These are phyloP conservation scores for Corymbia calophylla DNA, from an alignment of 441 rosid genomes.

Conservation along the genomic window DNA sequence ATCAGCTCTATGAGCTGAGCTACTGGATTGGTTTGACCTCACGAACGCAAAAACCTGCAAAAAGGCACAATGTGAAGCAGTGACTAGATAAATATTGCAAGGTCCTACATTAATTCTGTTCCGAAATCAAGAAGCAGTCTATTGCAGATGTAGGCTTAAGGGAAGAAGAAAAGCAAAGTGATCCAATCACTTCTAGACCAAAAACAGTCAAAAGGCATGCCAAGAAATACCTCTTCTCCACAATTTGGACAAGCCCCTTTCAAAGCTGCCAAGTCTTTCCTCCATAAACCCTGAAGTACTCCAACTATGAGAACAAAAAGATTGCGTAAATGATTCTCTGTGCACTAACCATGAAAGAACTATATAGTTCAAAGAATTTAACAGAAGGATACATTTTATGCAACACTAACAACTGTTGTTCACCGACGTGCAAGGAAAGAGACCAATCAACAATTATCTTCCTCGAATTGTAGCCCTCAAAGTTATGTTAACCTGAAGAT, in stretches of 20 bases:
- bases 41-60: constrained; percentile 90
- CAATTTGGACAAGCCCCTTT: constrained; percentile 94
- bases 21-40: constrained; percentile 50
- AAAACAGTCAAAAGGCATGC: background rate
- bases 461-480: background rate
- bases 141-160: background rate
- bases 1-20: constrained; percentile 68
- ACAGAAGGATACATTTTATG: background rate
- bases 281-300: constrained; percentile 81
- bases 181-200: background rate
- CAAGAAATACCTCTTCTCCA: constrained; percentile 77
- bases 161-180: background rate
- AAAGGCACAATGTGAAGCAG: background rate
- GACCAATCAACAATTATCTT: background rate
- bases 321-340: background rate
- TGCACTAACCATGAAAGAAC: background rate
- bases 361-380: background rate
- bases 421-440: background rate
- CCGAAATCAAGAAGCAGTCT: background rate
- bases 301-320: constrained; percentile 39
- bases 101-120: background rate
- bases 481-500: background rate
- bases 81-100: background rate
- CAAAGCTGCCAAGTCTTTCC: constrained; percentile 78
- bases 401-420: background rate